Percentiles rank a stretch among this genome's conserved stretches.
Conservation (phyloP, 768 basidiomycete species). For the Tylopilus balloui region DNA sequence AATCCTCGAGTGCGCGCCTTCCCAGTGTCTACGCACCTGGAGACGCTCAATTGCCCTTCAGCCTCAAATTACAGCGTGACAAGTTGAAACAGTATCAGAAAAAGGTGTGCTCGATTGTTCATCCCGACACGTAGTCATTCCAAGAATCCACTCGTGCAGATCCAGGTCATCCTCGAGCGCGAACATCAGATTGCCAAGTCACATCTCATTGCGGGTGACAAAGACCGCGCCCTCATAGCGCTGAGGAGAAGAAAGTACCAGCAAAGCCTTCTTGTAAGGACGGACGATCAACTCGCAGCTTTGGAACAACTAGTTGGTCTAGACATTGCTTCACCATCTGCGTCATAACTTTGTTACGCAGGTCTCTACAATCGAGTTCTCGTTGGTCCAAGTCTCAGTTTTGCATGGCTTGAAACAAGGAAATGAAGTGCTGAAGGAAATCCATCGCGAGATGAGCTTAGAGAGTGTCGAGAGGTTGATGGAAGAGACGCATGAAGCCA, state of each 20-base stretch:
- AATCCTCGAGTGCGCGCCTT: constrained; percentile 78
- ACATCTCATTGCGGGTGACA: constrained; percentile 76
- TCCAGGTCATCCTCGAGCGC: constrained; percentile 79
- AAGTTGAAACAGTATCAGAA: constrained; percentile 95
- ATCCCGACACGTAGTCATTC: background rate
- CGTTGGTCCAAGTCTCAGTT: constrained; percentile 88
- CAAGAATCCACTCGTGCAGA: constrained; percentile 40
- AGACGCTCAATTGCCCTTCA: constrained; percentile 34
- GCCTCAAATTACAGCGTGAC: constrained; percentile 94
- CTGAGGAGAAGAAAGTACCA: constrained; percentile 92
- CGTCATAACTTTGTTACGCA: constrained; percentile 29
- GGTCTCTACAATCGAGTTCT: constrained; percentile 97
- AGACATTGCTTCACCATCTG: background rate
- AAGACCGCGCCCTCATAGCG: constrained; percentile 83
- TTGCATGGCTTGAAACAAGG: constrained; percentile 91
- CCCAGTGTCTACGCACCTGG: constrained; percentile 13
- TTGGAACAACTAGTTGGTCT: constrained; percentile 78
- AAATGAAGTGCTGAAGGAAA: constrained; percentile 87
- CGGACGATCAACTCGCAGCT: constrained; percentile 84
- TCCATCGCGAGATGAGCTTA: constrained; percentile 89
- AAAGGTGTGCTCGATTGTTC: constrained; percentile 49
- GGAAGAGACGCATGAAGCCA: constrained; percentile 89
- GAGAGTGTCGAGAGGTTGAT: constrained; percentile 92
- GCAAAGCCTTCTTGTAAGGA: constrained; percentile 79
- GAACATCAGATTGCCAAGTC: constrained; percentile 87